Conservation (phyloP, 495 filamentous ascomycete genomes). For the Chaetomium fimeti region DNA sequence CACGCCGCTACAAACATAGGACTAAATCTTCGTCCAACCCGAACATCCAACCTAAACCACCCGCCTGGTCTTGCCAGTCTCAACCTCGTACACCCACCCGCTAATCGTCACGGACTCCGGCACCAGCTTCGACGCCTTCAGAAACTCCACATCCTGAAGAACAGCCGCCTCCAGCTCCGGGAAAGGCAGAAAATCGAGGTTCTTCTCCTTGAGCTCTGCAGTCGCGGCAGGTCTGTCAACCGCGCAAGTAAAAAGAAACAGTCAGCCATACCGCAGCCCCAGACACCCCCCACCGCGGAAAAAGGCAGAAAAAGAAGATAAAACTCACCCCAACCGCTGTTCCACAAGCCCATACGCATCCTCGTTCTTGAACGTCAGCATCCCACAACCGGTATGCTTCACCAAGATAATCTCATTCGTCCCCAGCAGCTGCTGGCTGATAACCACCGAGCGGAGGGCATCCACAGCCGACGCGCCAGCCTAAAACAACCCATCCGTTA, state of each 20-base stretch:
- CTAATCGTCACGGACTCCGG: constrained; percentile 58
- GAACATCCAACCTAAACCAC: constrained; percentile 40
- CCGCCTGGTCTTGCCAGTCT: constrained; percentile 67
- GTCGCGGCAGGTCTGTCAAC: constrained; percentile 24
- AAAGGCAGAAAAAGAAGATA: background rate
- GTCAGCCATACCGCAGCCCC: background rate
- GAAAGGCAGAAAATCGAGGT: constrained; percentile 63
- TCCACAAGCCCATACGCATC: constrained; percentile 58
- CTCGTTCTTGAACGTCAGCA: constrained; percentile 74
- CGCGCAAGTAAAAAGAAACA: background rate
- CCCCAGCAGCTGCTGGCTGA: constrained; percentile 79
- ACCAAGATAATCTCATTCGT: constrained; percentile 73
- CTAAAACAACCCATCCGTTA: constrained; percentile 21
- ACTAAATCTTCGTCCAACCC: background rate
- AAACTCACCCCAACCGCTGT: constrained; percentile 50
- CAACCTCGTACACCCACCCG: constrained; percentile 79
- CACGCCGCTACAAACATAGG: too few relatives aligned
- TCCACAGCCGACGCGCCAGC: constrained; percentile 65
- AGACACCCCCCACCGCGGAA: background rate
- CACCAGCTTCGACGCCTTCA: constrained; percentile 61
- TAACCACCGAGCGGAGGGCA: constrained; percentile 70
- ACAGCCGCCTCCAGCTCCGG: constrained; percentile 62
- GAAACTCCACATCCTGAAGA: constrained; percentile 60
- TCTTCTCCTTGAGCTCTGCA: constrained; percentile 30
- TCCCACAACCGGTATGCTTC: constrained; percentile 81